These are phyloP conservation scores for Trichoderma aggressivum DNA, from an alignment of 2,329 filamentous ascomycete genomes.

Conservation along the genomic window DNA sequence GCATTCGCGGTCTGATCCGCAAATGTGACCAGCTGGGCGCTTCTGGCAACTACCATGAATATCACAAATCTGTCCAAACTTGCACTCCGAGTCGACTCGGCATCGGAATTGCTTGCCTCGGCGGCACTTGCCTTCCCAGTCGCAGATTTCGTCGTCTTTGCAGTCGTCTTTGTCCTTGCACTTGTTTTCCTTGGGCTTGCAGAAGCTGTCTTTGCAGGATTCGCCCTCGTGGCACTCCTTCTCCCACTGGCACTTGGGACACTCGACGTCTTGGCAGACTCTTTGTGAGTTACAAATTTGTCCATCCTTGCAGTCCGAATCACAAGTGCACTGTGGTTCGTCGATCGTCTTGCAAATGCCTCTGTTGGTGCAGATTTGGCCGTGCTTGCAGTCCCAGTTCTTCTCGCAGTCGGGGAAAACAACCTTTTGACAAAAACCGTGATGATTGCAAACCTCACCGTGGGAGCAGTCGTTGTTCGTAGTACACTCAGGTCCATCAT, in stretches of 20 bases:
- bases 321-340: background rate
- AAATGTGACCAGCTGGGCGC: background rate
- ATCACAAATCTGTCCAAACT: background rate
- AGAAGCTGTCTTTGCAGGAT: background rate
- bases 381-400: constrained; percentile 8
- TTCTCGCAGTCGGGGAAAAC: constrained; percentile 11
- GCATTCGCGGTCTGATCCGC: background rate
- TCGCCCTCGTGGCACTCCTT: background rate
- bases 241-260: background rate
- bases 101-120: background rate
- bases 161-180: background rate
- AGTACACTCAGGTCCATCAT: background rate
- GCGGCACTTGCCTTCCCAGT: background rate
- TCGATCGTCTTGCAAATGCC: constrained; percentile 7
- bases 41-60: constrained; percentile 1
- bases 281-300: constrained; percentile 1
- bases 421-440: constrained; percentile 10
- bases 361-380: background rate
- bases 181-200: constrained; percentile 4
- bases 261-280: background rate
- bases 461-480: constrained; percentile 8
- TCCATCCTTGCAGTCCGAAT: background rate
- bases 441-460: constrained; percentile 2
- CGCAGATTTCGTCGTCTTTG: background rate
- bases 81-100: background rate